These are phyloP conservation scores for Mucor racemosus DNA, from an alignment of 371 early-diverging fungal species.

Conservation along the genomic window DNA sequence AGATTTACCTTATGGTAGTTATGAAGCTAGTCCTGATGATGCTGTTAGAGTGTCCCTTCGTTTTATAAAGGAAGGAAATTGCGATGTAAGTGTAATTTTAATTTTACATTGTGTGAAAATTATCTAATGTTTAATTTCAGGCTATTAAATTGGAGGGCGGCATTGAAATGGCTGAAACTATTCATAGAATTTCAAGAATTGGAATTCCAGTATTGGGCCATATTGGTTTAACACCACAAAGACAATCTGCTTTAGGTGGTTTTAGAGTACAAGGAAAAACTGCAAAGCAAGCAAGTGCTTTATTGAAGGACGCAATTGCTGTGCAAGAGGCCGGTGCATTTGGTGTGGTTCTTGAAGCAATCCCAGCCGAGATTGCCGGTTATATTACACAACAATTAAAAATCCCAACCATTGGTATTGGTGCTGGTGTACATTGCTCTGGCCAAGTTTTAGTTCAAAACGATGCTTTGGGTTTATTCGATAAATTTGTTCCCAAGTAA, in stretches of 20 bases:
- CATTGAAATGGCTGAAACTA: constrained; percentile 76
- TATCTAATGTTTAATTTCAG: constrained; percentile 20
- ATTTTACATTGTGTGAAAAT: background rate
- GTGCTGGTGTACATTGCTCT: constrained; percentile 85
- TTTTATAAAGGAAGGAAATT: constrained; percentile 85
- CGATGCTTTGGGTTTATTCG: constrained; percentile 89
- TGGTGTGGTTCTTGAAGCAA: constrained; percentile 90
- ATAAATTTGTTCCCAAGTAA: constrained; percentile 79
- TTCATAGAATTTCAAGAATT: constrained; percentile 73
- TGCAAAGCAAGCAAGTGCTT: constrained; percentile 66
- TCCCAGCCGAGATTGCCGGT: constrained; percentile 87
- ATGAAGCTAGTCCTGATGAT: constrained; percentile 74
- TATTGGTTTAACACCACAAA: constrained; percentile 95
- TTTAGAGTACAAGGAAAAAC: constrained; percentile 94
- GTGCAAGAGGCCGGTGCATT: constrained; percentile 94
- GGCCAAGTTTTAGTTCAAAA: constrained; percentile 94
- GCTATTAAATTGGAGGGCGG: constrained; percentile 97
- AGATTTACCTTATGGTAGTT: constrained; percentile 94
- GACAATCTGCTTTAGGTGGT: constrained; percentile 85
- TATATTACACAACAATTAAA: constrained; percentile 75
- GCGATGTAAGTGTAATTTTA: constrained; percentile 61
- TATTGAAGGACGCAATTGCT: constrained; percentile 87
- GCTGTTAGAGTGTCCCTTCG: constrained; percentile 82
- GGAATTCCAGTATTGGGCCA: constrained; percentile 95
- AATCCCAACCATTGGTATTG: constrained; percentile 97